phyloP scores from a whole-genome alignment of 371 early-diverging fungal species.

The Phascolomyces articulosus region DNA sequence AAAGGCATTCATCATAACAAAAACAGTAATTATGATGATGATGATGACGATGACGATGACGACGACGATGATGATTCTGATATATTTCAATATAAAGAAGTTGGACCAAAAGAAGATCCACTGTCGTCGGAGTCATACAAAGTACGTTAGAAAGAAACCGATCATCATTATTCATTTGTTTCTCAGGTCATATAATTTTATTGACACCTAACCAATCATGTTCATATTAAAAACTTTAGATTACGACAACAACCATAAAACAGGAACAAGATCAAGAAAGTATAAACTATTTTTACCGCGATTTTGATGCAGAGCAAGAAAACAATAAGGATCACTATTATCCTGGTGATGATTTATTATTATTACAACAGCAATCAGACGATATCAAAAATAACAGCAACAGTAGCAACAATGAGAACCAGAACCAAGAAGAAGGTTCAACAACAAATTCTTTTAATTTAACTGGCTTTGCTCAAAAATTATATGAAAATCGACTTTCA shows the following conservation, averaged over 20 bases:
- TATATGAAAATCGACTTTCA: constrained; percentile 43
- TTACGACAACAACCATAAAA: too few relatives aligned
- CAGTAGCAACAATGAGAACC: neutral
- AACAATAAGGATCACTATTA: neutral
- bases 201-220: constrained; percentile 4
- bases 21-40: neutral
- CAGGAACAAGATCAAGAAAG: neutral
- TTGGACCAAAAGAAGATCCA: neutral
- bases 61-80: neutral
- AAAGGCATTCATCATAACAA: neutral
- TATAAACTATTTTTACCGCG: constrained; percentile 1
- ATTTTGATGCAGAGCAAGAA: constrained; percentile 1
- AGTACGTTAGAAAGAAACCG: neutral
- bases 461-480: constrained; percentile 37
- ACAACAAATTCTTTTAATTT: constrained; percentile 27
- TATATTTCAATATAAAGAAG: neutral
- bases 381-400: neutral
- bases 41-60: neutral
- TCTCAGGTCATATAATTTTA: neutral
- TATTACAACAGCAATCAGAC: neutral
- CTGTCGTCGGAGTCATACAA: neutral
- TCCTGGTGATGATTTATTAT: too few relatives aligned
- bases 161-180: neutral
- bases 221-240: neutral
- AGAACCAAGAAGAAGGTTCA: neutral